Conservation (phyloP, 495 filamentous ascomycete genomes). For the Talaromyces trachyspermus region DNA sequence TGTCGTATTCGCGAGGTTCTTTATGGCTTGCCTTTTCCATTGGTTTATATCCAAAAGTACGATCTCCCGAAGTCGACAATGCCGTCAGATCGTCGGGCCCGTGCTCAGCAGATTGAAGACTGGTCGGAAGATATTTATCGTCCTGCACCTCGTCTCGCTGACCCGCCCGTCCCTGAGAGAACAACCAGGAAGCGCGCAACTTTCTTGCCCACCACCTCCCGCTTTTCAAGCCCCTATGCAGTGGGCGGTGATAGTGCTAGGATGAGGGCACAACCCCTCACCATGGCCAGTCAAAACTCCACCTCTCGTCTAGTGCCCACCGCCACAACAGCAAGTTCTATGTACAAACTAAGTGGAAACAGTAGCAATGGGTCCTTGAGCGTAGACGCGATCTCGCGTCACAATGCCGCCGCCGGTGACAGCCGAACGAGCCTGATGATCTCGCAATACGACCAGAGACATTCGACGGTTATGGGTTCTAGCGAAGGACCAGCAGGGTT, state of each 20-base stretch:
- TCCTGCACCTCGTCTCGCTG: slow-evolving; percentile 70
- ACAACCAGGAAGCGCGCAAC: slow-evolving; percentile 69
- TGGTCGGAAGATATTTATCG: slow-evolving; percentile 98
- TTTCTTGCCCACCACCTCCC: slow-evolving; percentile 73
- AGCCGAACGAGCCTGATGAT: slow-evolving; percentile 49
- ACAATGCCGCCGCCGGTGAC: slow-evolving; percentile 27
- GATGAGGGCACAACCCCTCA: slow-evolving; percentile 66
- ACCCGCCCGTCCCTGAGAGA: slow-evolving; percentile 58
- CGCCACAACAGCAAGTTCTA: slow-evolving; percentile 35
- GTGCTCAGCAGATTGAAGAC: slow-evolving; percentile 92
- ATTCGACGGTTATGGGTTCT: slow-evolving; percentile 51
- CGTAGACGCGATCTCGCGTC: slow-evolving; percentile 32
- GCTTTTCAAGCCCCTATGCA: slow-evolving; percentile 91
- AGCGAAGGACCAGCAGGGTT: slow-evolving; percentile 85
- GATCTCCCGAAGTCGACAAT: slow-evolving; percentile 69
- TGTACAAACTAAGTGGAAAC: slow-evolving; percentile 66
- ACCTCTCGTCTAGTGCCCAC: slow-evolving; percentile 65
- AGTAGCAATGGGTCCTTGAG: slow-evolving; percentile 54
- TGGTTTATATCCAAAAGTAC: slow-evolving; percentile 87
- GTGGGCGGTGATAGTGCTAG: slow-evolving; percentile 46
- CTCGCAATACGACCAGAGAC: slow-evolving; percentile 28
- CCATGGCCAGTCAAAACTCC: slow-evolving; percentile 92
- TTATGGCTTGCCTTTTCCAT: slow-evolving; percentile 84
- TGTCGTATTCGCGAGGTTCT: slow-evolving; percentile 80
- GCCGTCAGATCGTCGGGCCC: slow-evolving; percentile 61